Conservation (phyloP, 192 early-diverging fungal genomes). For the Mortierella antarctica region DNA sequence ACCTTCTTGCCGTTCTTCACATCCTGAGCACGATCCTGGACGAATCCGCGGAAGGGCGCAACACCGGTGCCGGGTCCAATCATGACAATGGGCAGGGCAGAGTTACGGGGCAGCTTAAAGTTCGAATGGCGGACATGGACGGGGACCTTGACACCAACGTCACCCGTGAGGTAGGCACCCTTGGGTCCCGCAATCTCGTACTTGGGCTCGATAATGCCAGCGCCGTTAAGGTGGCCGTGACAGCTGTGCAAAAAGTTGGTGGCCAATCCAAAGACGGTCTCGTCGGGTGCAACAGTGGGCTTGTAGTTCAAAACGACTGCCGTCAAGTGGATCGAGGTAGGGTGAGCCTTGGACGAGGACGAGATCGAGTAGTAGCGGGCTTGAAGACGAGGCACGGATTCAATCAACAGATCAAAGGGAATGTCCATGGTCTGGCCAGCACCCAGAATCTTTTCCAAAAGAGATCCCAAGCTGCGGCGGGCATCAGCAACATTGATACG, state of each 20-base stretch:
- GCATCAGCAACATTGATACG: constrained; percentile 66
- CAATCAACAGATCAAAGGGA: constrained; percentile 86
- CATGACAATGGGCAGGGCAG: constrained; percentile 90
- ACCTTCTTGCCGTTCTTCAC: constrained; percentile 71
- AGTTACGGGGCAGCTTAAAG: constrained; percentile 92
- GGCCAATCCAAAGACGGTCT: constrained; percentile 81
- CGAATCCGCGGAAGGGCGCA: constrained; percentile 97
- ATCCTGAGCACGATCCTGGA: constrained; percentile 85
- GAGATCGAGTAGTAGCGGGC: constrained; percentile 98
- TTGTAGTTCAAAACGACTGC: constrained; percentile 90
- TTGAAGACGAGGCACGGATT: constrained; percentile 84
- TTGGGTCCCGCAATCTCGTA: constrained; percentile 60
- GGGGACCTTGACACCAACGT: constrained; percentile 70
- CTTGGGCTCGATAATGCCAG: constrained; percentile 41
- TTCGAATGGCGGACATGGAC: constrained; percentile 90
- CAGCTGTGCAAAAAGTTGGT: constrained; percentile 89
- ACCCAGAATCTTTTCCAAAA: constrained; percentile 75
- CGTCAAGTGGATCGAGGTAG: constrained; percentile 84
- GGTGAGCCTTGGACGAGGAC: constrained; percentile 83
- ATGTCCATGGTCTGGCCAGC: constrained; percentile 63
- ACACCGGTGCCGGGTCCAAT: constrained; percentile 99
- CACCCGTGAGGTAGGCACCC: constrained; percentile 39
- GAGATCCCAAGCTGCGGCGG: constrained; percentile 77
- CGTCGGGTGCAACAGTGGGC: constrained; percentile 56
- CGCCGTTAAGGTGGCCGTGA: constrained; percentile 58